Conservation (phyloP, 768 basidiomycete genomes). For the Macrolepiota albuminosa region DNA sequence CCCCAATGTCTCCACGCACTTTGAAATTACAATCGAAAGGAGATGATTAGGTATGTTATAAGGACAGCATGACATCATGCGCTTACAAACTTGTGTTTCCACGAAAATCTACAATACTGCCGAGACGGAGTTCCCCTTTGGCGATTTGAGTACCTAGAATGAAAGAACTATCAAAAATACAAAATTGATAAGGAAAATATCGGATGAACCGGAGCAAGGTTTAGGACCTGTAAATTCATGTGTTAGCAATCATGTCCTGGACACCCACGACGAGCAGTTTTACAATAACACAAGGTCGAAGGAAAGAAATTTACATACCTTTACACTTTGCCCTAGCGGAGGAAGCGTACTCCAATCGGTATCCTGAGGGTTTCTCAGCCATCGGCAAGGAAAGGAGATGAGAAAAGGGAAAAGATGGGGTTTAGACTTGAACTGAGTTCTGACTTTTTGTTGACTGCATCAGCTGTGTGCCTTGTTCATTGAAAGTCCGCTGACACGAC, state of each 20-base stretch:
- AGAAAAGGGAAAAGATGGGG: constrained; percentile 18
- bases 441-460: constrained; percentile 18
- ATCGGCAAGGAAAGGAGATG: constrained; percentile 21
- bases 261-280: constrained; percentile 20
- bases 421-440: constrained; percentile 25
- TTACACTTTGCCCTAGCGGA: constrained; percentile 74
- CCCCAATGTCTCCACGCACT: constrained; percentile 93
- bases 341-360: constrained; percentile 74
- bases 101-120: constrained; percentile 67
- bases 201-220: constrained; percentile 60
- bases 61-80: neutral
- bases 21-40: neutral
- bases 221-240: constrained; percentile 54
- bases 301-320: constrained; percentile 38
- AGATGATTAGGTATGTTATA: constrained; percentile 13
- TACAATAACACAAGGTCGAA: constrained; percentile 5
- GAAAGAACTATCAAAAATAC: constrained; percentile 15
- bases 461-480: constrained; percentile 19
- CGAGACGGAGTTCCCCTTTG: constrained; percentile 73
- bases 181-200: neutral
- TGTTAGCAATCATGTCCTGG: constrained; percentile 17
- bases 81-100: constrained; percentile 65
- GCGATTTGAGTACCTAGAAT: constrained; percentile 57
- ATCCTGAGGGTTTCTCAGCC: constrained; percentile 55
- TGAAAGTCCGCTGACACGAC: constrained; percentile 43